A percentile compares a stretch with the other conserved stretches of the same genome.
These are phyloP conservation scores for Chamaenerion angustifolium DNA, from an alignment of 345 rosid species.

Conservation along the genomic window DNA sequence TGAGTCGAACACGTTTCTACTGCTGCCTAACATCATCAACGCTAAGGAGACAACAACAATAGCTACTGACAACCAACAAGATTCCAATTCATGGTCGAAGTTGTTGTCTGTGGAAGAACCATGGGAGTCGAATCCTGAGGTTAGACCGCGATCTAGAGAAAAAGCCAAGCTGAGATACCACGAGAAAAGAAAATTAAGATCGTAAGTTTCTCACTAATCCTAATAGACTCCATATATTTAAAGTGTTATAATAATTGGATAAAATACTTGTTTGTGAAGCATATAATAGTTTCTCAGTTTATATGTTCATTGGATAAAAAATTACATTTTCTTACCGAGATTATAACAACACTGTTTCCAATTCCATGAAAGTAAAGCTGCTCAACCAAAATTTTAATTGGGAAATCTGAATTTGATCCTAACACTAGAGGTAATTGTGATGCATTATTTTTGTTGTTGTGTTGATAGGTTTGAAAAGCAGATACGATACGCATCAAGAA, in stretches of 20 bases:
- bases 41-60: conserved; percentile 27
- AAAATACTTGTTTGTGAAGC: too few species aligned
- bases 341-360: too few species aligned
- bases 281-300: too few species aligned
- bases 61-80: conserved; percentile 53
- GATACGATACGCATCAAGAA: conserved; percentile 76
- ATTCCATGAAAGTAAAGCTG: too few species aligned
- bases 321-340: too few species aligned
- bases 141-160: conserved; percentile 52
- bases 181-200: conserved; percentile 61
- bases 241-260: too few species aligned
- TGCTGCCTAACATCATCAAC: conserved; percentile 36
- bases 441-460: background rate
- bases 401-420: background rate
- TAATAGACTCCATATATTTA: too few species aligned
- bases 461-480: conserved; percentile 61
- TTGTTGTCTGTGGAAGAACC: conserved; percentile 46
- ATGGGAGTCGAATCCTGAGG: conserved; percentile 65
- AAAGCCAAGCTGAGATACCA: conserved; percentile 74
- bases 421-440: too few species aligned
- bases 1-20: conserved; percentile 36
- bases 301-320: too few species aligned
- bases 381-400: too few species aligned
- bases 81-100: conserved; percentile 42
- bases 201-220: conserved; percentile 20